Base-by-base conservation (phyloP, 2,329 filamentous ascomycete species). In the Trichoderma atroviride region DNA sequence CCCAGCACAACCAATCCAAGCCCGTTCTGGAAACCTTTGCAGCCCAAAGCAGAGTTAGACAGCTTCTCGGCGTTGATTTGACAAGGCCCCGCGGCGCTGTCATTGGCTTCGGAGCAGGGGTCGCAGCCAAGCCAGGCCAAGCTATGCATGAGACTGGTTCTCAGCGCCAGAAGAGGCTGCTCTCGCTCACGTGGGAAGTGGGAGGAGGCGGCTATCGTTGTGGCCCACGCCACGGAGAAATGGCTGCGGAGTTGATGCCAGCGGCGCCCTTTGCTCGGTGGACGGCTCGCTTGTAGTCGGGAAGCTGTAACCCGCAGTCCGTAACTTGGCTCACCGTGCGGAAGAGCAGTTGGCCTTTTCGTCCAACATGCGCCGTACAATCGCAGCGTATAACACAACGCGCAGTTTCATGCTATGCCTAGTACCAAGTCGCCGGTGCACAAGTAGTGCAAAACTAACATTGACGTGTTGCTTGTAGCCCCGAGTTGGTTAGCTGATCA, bases 121-220 rank as follows among this genome's bases (percentile, higher is more conserved):
- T 59, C 33, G 22, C 37, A 50, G 55, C 43, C 53, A 55, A 50
- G 43, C 43, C 53, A 55, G n/a, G 40, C 47, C 33, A 35, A 35
- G 33, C 50, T 22, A 52, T 59, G 55, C 64, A 59, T 35, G 53
- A 67, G 64, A 59, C 40, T 31, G 50, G 22, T 55, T 64, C 35
- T 64, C 43, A 64, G 61, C 61, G 10, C 57, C 55, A 31, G 57
- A 57, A 37, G 31, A 24, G 55, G n/a, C 19, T 50, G 56, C 37
- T 43, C 43, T 59, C 64, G 58, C 64, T 67, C 64, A 67, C 64
- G 64, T 67, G 64, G 64, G n/a, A 50, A 59, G 24, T 59, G 33
- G 64, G 61, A 43, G 55, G 40, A 43, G 55, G 40, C 31, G 64
- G 64, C 55, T 52, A 29, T 31, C 53, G 40, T 37, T 24, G 37